A percentile compares a stretch with the other conserved stretches of the same genome.
Evolutionary conservation across 2,329 filamentous ascomycete genomes (phyloP).

Genomic region (Aspergillus novofumigatus): DNA sequence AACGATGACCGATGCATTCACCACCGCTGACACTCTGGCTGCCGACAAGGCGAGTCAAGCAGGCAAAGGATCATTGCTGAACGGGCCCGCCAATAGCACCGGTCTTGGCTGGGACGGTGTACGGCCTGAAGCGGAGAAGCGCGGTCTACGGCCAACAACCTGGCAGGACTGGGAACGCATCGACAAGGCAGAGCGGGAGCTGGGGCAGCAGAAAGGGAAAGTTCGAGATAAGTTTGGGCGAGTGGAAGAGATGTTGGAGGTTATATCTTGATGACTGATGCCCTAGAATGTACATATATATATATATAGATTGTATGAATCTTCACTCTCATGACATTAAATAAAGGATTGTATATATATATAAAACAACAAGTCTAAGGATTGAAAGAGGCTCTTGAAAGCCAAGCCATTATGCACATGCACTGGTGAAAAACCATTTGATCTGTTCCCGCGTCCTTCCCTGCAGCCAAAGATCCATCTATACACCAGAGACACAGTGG

Average conservation of each 20-base stretch:
- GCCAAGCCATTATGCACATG: background rate
- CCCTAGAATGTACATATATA: conserved; percentile 1
- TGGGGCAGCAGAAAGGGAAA: conserved; percentile 66
- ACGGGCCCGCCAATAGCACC: conserved; percentile 36
- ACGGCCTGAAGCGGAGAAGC: conserved; percentile 53
- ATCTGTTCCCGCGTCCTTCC: background rate
- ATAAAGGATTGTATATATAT: background rate
- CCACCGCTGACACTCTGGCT: conserved; percentile 76
- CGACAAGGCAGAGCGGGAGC: conserved; percentile 68
- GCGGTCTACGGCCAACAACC: conserved; percentile 60
- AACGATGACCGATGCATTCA: conserved; percentile 93
- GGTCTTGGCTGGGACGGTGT: conserved; percentile 74
- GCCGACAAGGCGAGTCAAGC: conserved; percentile 61
- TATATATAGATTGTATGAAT: conserved; percentile 4
- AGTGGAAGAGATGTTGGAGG: conserved; percentile 55
- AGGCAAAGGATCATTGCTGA: conserved; percentile 42
- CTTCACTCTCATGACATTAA: background rate
- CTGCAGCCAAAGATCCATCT: background rate
- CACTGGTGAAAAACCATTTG: background rate
- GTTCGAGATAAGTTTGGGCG: conserved; percentile 65
- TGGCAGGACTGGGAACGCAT: conserved; percentile 89
- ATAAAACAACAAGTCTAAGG: background rate
- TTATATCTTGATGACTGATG: conserved; percentile 22
- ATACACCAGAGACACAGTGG: conserved; percentile 5
- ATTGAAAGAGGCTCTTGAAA: background rate